Percentiles rank a stretch among this genome's conserved stretches.
phyloP scores from a whole-genome alignment of 73 alveolate species.

The Durusdinium trenchii region DNA sequence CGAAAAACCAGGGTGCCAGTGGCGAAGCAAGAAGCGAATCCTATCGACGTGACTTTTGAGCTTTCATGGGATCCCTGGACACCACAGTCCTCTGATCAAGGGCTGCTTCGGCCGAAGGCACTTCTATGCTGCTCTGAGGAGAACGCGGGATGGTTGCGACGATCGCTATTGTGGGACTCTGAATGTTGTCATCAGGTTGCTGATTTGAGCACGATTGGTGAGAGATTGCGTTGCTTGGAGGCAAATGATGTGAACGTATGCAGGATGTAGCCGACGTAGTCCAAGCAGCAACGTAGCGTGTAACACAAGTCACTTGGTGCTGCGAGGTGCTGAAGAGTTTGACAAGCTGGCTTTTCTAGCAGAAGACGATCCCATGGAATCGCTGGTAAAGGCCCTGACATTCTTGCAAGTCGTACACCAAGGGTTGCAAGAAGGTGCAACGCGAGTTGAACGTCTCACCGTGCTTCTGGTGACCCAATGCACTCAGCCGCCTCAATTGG shows the following conservation, averaged over 20 bases:
- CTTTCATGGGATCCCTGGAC: slow-evolving; percentile 22
- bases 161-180: not conserved
- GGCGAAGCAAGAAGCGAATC: not conserved
- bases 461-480: slow-evolving; percentile 16
- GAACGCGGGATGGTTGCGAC: not conserved
- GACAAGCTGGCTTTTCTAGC: not conserved
- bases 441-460: not conserved
- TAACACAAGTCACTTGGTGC: not conserved
- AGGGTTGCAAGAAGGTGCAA: not conserved
- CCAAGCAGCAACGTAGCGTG: no score
- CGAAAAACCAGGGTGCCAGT: not conserved
- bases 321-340: not conserved
- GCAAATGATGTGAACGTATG: no score
- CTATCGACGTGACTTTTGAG: slow-evolving; percentile 3
- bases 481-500: not conserved
- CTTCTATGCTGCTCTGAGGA: not conserved
- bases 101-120: not conserved
- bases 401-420: not conserved
- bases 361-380: not conserved
- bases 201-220: no score
- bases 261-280: no score
- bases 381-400: slow-evolving; percentile 11
- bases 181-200: no score
- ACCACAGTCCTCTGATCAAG: no score
- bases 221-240: no score